Evolutionary conservation across 176 grass and related monocot genomes (phyloP), one percentile per base, ranked within the genome.

Genomic region (Phragmites australis): DNA sequence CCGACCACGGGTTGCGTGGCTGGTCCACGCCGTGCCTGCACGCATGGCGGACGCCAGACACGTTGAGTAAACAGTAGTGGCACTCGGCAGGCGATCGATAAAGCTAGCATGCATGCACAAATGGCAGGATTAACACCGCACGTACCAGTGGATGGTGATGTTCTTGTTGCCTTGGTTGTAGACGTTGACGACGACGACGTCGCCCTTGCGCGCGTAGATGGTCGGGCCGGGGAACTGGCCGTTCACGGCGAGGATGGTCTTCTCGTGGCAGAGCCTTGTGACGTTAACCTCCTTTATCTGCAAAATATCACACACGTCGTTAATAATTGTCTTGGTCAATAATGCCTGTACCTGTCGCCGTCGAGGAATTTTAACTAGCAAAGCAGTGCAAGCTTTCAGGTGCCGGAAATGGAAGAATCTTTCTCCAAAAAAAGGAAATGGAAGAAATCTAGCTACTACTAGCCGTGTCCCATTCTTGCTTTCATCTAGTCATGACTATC

Each of bases 91-190:
- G 12, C 26, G 26, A 31, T 61, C 22, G 23, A 61, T 27, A 27
- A 61, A 61, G 27, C 57, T 58, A 51, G 18, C 7, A 26, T 25
- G 3, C 23, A 16, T 15, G 55, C 27, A 30, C 27, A 30, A 60
- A 60, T 1, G 1, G 13, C 29, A 31, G 27, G 58, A 17, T 55
- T 6, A n/a, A n/a, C n/a, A n/a, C n/a, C 19, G 6, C 16, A 7
- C 6, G 23, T 86, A 92, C 90, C 92, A 91, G 77, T 91, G 92
- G 47, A 94, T 57, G 50, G 92, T 94, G 76, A 94, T 91, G 72
- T 94, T 91, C 9, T 91, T 82, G 9, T 85, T 43, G 65, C 85
- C 93, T 27, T 83, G 66, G 82, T 95, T 95, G 81, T 81, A 55
- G 26, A 92, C 87, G 14, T 90, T 92, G 30, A 94, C 92, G 21